A percentile compares a stretch with the other conserved stretches of the same genome.
These are phyloP conservation scores for Cystoisospora suis DNA, from an alignment of 169 alveolate species.

Conservation along the genomic window DNA sequence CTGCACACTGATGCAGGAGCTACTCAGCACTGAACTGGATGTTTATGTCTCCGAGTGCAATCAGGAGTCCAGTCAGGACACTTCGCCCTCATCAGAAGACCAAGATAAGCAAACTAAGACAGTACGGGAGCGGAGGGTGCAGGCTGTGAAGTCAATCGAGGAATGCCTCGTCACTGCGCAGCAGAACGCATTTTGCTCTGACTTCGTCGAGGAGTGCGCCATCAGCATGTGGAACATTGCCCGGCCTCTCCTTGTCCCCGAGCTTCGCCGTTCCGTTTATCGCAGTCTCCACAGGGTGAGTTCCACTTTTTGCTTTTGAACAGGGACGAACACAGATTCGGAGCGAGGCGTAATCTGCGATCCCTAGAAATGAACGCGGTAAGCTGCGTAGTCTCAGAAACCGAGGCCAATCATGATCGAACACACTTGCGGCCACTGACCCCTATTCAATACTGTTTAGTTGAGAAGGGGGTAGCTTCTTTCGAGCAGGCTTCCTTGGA, in stretches of 20 bases:
- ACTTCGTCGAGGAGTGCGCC: constrained; percentile 18
- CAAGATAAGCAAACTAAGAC: background rate
- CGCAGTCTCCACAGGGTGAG: constrained; percentile 27
- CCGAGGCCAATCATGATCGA: too few relatives aligned
- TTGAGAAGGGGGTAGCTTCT: too few relatives aligned
- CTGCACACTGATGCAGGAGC: constrained; percentile 36
- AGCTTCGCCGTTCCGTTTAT: background rate
- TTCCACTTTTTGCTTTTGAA: too few relatives aligned
- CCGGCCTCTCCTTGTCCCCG: background rate
- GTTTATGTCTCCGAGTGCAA: background rate
- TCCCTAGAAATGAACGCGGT: too few relatives aligned
- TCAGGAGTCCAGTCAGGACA: background rate
- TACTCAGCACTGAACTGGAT: background rate
- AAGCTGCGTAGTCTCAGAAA: too few relatives aligned
- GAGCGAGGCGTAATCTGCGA: too few relatives aligned
- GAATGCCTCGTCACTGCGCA: constrained; percentile 28
- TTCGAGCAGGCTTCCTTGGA: too few relatives aligned
- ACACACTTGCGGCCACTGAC: too few relatives aligned
- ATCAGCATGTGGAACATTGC: constrained; percentile 33
- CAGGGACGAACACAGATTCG: too few relatives aligned
- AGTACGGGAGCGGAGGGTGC: background rate
- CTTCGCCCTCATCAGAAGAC: background rate
- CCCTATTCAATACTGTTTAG: too few relatives aligned
- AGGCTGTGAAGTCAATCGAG: background rate
- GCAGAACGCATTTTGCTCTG: background rate